phyloP scores from a whole-genome alignment of 176 grass and related monocot species.

The Saccharum officinarum region DNA sequence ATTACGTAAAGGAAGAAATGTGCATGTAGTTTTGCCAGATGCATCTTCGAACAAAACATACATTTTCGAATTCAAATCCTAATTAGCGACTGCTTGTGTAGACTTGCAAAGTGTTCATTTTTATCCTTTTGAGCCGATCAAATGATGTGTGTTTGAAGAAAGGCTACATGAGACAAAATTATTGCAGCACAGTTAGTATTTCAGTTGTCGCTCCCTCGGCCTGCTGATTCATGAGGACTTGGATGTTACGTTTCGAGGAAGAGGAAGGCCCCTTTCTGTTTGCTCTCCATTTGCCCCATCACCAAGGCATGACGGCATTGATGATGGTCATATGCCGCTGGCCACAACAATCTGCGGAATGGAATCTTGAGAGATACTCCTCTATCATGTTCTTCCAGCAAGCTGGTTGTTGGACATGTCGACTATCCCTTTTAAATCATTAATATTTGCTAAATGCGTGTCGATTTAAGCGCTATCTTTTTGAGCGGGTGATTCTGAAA shows the following conservation, averaged over 20 bases:
- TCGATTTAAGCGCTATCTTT: neutral
- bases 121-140: neutral
- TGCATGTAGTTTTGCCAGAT: neutral
- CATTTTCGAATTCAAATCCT: neutral
- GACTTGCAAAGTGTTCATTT: too few species aligned
- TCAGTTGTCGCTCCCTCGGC: neutral
- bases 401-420: neutral
- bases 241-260: slow-evolving; percentile 10
- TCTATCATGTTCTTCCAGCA: neutral
- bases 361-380: neutral
- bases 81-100: too few species aligned
- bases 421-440: neutral
- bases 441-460: neutral
- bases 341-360: neutral
- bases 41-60: too few species aligned
- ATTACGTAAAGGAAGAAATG: neutral
- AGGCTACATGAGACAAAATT: slow-evolving; percentile 21
- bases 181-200: slow-evolving; percentile 1
- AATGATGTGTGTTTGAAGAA: neutral
- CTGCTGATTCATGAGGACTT: slow-evolving; percentile 34
- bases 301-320: slow-evolving; percentile 29
- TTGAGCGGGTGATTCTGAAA: neutral
- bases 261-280: neutral
- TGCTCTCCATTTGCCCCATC: slow-evolving; percentile 10
- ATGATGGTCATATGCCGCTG: neutral